phyloP scores from a whole-genome alignment of 768 basidiomycete genomes.

The Fomitopsis serialis region DNA sequence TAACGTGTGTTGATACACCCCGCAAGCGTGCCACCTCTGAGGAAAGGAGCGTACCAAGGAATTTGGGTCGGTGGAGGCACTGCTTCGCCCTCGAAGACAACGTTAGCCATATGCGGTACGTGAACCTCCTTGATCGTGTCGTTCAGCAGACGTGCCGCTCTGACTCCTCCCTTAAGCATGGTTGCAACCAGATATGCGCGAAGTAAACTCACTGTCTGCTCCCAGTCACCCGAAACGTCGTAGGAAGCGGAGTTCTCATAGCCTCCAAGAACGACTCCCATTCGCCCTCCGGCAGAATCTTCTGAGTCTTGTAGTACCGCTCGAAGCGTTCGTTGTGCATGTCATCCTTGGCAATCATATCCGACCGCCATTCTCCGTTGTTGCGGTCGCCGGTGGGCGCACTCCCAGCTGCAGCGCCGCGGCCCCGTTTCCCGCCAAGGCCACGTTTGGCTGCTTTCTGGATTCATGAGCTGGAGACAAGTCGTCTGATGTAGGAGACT shows the following conservation, averaged over 20 bases:
- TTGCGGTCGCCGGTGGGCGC: not conserved
- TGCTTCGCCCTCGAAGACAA: conserved; percentile 68
- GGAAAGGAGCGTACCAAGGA: conserved; percentile 55
- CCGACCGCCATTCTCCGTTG: not conserved
- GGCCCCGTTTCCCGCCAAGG: not conserved
- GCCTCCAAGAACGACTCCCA: conserved; percentile 70
- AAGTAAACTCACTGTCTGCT: conserved; percentile 58
- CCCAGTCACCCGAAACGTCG: conserved; percentile 90
- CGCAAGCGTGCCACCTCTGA: not conserved
- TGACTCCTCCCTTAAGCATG: conserved; percentile 22
- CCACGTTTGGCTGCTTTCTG: not conserved
- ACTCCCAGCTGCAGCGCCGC: not conserved
- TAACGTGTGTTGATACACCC: conserved; percentile 1
- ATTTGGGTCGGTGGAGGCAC: conserved; percentile 81
- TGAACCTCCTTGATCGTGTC: conserved; percentile 70
- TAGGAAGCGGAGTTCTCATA: conserved; percentile 73
- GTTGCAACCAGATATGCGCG: not conserved
- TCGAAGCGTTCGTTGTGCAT: conserved; percentile 70
- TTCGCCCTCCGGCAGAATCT: conserved; percentile 70
- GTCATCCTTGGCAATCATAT: conserved; percentile 21
- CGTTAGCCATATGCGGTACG: conserved; percentile 68
- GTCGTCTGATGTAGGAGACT: not conserved
- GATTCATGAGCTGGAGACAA: not conserved
- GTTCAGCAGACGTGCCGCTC: conserved; percentile 71
- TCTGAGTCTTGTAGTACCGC: conserved; percentile 70